Percentiles rank a stretch among this genome's conserved stretches.
Conservation (phyloP, 2,329 filamentous ascomycete species). For the Epichloe festucae region DNA sequence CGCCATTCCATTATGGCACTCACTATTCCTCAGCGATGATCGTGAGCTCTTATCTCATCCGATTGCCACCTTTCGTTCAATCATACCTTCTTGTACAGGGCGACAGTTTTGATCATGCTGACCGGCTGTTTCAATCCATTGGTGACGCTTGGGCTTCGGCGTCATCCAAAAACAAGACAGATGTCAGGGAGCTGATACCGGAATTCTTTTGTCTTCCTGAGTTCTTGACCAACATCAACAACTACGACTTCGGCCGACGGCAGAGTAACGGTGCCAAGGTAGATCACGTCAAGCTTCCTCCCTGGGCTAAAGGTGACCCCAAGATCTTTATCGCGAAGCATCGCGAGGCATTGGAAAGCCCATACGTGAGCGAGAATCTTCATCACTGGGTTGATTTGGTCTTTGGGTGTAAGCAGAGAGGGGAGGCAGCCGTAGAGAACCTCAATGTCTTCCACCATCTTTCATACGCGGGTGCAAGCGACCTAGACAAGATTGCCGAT, state of each 20-base stretch:
- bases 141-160: slow-evolving; percentile 84
- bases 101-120: slow-evolving; percentile 91
- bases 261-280: slow-evolving; percentile 72
- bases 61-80: slow-evolving; percentile 89
- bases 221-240: slow-evolving; percentile 86
- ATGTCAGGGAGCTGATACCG: slow-evolving; percentile 87
- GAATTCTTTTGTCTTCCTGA: slow-evolving; percentile 97
- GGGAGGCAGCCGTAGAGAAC: slow-evolving; percentile 85
- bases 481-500: slow-evolving; percentile 83
- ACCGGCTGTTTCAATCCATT: slow-evolving; percentile 88
- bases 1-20: slow-evolving; percentile 93
- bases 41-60: slow-evolving; percentile 89
- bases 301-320: slow-evolving; percentile 93
- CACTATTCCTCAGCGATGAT: slow-evolving; percentile 99
- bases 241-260: slow-evolving; percentile 81
- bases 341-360: slow-evolving; percentile 87
- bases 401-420: slow-evolving; percentile 87
- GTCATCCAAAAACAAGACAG: slow-evolving; percentile 78
- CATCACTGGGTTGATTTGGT: slow-evolving; percentile 95
- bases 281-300: slow-evolving; percentile 77
- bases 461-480: slow-evolving; percentile 86
- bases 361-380: slow-evolving; percentile 77
- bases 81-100: slow-evolving; percentile 90
- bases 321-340: slow-evolving; percentile 93
- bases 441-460: slow-evolving; percentile 94